Evolutionary conservation across 106 monocot genomes (phyloP).

Genomic region (Cymbidium sinense): DNA sequence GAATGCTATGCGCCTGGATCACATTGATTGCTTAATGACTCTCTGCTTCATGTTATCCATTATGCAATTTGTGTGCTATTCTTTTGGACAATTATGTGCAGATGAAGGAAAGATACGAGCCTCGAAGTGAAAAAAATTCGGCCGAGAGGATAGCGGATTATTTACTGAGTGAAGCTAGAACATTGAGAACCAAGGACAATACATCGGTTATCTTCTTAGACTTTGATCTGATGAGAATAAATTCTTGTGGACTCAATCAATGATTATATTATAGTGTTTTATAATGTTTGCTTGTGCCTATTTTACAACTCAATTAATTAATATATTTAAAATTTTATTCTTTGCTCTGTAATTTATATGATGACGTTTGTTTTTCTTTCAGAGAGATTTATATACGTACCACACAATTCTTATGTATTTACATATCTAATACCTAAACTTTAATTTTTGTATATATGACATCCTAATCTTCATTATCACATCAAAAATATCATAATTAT

Average conservation of each 20-base stretch:
- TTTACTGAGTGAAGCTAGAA: conserved; percentile 63
- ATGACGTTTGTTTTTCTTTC: too few relatives aligned
- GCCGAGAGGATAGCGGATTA: conserved; percentile 51
- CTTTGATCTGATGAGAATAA: conserved; percentile 55
- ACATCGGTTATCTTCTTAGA: conserved; percentile 83
- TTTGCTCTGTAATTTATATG: too few relatives aligned
- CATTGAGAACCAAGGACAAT: conserved; percentile 73
- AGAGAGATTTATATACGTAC: too few relatives aligned
- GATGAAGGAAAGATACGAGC: conserved; percentile 32
- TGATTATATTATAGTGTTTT: background rate
- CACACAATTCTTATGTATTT: too few relatives aligned
- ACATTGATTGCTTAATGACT: too few relatives aligned
- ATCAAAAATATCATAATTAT: too few relatives aligned
- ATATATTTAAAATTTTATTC: background rate
- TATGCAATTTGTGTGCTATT: background rate
- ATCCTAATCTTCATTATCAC: too few relatives aligned
- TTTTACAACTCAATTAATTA: background rate
- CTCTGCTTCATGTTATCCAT: too few relatives aligned
- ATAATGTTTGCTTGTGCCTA: background rate
- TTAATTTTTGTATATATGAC: too few relatives aligned
- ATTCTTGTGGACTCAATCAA: background rate
- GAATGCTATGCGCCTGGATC: too few relatives aligned
- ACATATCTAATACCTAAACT: too few relatives aligned
- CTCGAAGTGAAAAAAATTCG: conserved; percentile 12
- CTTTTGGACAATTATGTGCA: conserved; percentile 16